A percentile compares a stretch with the other conserved stretches of the same genome.
These are phyloP conservation scores for Cenchrus americanus DNA, from an alignment of 176 grass and related monocot species.

Conservation along the genomic window DNA sequence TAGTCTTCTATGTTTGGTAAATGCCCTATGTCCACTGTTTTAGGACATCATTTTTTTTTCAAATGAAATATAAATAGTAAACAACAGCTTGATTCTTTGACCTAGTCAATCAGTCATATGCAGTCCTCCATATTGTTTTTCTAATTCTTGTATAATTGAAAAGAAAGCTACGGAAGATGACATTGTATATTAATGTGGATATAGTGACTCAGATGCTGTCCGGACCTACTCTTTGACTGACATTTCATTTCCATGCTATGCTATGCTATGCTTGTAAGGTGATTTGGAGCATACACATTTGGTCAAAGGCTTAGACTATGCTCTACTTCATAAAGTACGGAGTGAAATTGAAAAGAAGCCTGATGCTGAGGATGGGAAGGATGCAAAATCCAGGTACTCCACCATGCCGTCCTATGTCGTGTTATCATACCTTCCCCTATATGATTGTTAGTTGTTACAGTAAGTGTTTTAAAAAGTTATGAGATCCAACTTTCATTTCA, in stretches of 20 bases:
- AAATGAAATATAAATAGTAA: constrained; percentile 34
- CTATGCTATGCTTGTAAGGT: constrained; percentile 67
- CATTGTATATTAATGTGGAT: constrained; percentile 19
- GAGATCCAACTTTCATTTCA: constrained; percentile 8
- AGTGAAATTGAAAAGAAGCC: constrained; percentile 99
- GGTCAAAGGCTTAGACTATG: constrained; percentile 99
- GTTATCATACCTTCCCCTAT: constrained; percentile 26
- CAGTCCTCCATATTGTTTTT: not conserved
- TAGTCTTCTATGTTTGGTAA: not conserved
- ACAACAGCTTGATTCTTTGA: constrained; percentile 6
- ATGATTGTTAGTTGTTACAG: not conserved
- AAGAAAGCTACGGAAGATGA: not conserved
- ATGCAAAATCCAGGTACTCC: constrained; percentile 72
- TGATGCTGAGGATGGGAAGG: constrained; percentile 80
- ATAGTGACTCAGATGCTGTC: constrained; percentile 3
- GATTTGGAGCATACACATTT: constrained; percentile 99
- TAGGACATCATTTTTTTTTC: not conserved
- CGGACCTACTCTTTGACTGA: constrained; percentile 25
- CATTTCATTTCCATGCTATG: constrained; percentile 28
- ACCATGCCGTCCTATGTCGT: not conserved
- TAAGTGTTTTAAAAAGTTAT: not conserved
- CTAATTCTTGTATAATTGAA: constrained; percentile 1
- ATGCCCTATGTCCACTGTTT: constrained; percentile 23
- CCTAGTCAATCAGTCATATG: constrained; percentile 10
- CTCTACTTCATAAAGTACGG: constrained; percentile 94